Evolutionary conservation across 805 yeast species (phyloP), one percentile per base, ranked within the genome.

Genomic region (Saccharomyces mikatae): DNA sequence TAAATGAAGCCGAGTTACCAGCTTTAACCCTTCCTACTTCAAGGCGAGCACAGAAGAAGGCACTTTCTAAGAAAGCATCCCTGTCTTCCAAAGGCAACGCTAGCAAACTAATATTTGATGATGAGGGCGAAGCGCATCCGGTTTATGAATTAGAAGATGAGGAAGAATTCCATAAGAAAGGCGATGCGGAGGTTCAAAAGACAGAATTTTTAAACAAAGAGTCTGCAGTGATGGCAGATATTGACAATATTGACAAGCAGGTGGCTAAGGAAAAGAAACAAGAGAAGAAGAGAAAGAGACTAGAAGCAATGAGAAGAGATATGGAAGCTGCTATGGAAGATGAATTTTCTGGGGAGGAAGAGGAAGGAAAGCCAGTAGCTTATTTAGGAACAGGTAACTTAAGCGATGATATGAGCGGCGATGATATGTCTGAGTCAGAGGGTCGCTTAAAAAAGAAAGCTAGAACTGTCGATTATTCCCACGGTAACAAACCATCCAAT

Each of bases 51-150:
- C 82, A 82, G 47, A 94, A 89, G 76, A 84, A 81, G 61, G 97
- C 97, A 0, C 75, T 91, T 41, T 88, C 96, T 11, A 90, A 87
- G 74, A 94, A 92, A 68, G 79, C 81, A 44, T 80, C 90, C 1
- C 61, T 82, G 26, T 74, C 83, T 49, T 67, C 76, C 13, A 80
- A 79, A 58, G 88, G 89, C 1, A 80, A 81, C 54, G 86, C 96
- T 17, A 82, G 86, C 22, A 94, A 90, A 68, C 69, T 92, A 61
- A 77, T 80, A 53, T 94, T 92, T 66, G 99, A 94, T 66, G 99
- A 94, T 58, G 97, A 92, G 2, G 99, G 99, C 28, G 78, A 76
- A 4, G 86, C 98, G 0, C 98, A 92, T 70, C 87, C 96, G 9
- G 76, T 92, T 4, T 94, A 94, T 66, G 98, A 92, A 71, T 76